phyloP scores from a whole-genome alignment of 768 basidiomycete genomes.

The Leccinum fibrillosum region DNA sequence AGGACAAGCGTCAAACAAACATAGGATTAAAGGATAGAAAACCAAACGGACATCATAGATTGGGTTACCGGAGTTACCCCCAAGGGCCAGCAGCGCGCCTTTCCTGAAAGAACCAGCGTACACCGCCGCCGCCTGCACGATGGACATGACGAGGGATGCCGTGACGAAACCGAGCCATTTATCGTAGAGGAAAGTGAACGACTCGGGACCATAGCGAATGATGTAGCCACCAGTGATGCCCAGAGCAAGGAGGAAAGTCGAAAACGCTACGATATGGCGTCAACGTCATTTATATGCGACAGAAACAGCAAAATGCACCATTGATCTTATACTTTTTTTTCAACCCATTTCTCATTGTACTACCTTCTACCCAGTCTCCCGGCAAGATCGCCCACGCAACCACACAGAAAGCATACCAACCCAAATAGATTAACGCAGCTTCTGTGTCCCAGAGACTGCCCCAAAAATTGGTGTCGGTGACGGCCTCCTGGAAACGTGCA shows the following conservation, averaged over 20 bases:
- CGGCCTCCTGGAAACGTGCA: constrained; percentile 41
- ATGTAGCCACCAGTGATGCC: constrained; percentile 71
- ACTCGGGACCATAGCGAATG: constrained; percentile 67
- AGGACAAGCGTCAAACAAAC: constrained; percentile 2
- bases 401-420: constrained; percentile 89
- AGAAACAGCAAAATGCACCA: constrained; percentile 47
- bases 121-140: constrained; percentile 67
- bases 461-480: constrained; percentile 62
- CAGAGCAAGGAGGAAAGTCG: constrained; percentile 79
- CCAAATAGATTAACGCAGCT: constrained; percentile 72
- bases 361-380: constrained; percentile 69
- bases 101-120: constrained; percentile 68
- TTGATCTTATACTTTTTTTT: constrained; percentile 92
- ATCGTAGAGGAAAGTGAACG: constrained; percentile 88
- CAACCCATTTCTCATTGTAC: constrained; percentile 66
- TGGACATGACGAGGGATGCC: constrained; percentile 74
- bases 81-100: constrained; percentile 77
- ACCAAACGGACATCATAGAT: constrained; percentile 79
- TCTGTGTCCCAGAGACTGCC: constrained; percentile 77
- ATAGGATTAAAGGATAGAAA: background rate
- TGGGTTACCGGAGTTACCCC: constrained; percentile 85
- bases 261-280: constrained; percentile 56
- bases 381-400: constrained; percentile 78
- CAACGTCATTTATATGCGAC: background rate
- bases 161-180: constrained; percentile 90